Evolutionary conservation across 257 asterid species (phyloP), one percentile per base, ranked within the genome.

Genomic region (Eustoma russellianum): DNA sequence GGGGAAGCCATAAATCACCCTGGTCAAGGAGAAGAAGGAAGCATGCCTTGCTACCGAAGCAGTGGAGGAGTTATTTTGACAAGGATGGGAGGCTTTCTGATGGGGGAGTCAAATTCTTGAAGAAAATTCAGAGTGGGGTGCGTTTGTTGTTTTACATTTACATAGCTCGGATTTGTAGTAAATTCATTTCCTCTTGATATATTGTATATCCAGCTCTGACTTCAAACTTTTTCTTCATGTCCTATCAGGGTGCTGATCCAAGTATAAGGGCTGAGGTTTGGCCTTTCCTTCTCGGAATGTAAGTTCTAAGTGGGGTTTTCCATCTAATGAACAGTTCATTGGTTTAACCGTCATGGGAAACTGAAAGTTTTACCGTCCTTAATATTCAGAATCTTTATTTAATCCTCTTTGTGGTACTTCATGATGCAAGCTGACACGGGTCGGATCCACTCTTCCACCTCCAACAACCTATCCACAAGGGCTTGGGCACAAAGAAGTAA

Each of bases 271-370:
- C 73, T 12, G 94, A 89, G 79, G 95, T 83, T 60, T 85, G 97
- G 97, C 95, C 97, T 13, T 85, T 83, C 77, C 97, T 89, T 70
- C 93, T 89, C 52, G 88, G 95, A 69, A 69, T 85, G 95, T 80
- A 74, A 75, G 93, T 24, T 24, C 30, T 24, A 24, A 24, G 30
- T 24, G 30, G 30, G 30, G 2, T 24, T 24, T 24, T 24, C 30
- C 30, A 24, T 24, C 30, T 24, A 24, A 24, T 4, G 2, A 19
- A 24, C 30, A 24, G 30, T 24, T 24, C 30, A 24, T 24, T 24
- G 30, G 30, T 24, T 24, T 24, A 2, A 24, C 30, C 2, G 30
- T 24, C 30, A 2, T 24, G 30, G 30, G 30, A 24, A 24, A 24
- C 30, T 24, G 30, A 24, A 24, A 24, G 30, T 24, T 2, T 24